Conservation (phyloP, 306 rosid genomes). For the Acacia confusa region DNA sequence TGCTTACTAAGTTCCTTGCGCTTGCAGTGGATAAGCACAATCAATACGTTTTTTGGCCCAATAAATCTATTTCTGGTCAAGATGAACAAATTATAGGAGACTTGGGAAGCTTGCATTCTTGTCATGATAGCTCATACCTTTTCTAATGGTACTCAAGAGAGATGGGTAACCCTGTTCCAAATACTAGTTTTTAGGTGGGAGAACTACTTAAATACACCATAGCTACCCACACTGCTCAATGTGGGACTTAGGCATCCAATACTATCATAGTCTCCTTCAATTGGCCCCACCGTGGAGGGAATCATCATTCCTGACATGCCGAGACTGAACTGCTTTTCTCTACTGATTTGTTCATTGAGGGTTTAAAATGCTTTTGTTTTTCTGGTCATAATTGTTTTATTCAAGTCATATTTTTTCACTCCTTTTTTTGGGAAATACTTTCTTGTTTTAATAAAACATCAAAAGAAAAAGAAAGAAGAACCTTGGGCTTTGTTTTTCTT, state of each 20-base stretch:
- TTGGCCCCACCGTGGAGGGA: not conserved
- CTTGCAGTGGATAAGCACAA: not conserved
- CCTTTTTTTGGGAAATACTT: not conserved
- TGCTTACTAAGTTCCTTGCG: not conserved
- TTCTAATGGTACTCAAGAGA: not conserved
- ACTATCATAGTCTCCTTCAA: not conserved
- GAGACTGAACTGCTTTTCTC: not conserved
- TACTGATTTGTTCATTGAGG: not conserved
- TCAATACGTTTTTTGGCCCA: not conserved
- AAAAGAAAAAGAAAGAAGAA: not conserved
- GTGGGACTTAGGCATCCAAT: not conserved
- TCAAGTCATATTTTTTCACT: not conserved
- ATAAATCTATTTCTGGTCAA: not conserved
- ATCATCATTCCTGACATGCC: not conserved
- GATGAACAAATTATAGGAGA: conserved; percentile 11
- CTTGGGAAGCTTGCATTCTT: conserved; percentile 5
- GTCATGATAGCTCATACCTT: not conserved
- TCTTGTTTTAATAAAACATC: not conserved
- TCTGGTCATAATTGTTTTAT: not conserved
- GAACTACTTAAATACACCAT: not conserved
- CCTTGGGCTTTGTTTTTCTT: not conserved
- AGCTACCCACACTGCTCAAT: not conserved
- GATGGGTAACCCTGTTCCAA: not conserved
- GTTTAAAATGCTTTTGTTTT: not conserved
- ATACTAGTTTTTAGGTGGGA: not conserved